Evolutionary conservation across 1,284 basidiomycete genomes (phyloP).

Genomic region (Neotropicomus parvogracilis): DNA sequence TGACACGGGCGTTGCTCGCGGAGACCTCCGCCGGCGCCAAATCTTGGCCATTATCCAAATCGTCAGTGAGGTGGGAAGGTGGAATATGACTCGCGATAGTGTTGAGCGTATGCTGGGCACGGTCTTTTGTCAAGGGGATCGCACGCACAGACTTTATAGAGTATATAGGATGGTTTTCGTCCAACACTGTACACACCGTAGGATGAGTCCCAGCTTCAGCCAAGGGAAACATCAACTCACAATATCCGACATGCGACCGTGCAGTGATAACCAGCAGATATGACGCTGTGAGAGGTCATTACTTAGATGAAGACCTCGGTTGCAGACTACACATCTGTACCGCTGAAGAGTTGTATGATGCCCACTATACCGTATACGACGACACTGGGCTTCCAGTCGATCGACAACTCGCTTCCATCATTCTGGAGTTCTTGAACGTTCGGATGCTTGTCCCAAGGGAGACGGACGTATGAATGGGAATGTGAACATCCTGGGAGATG

Average conservation of each 20-base stretch:
- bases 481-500: constrained; percentile 39
- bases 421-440: constrained; percentile 51
- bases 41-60: constrained; percentile 23
- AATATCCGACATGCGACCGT: constrained; percentile 54
- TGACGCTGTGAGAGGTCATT: constrained; percentile 47
- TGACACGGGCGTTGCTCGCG: constrained; percentile 39
- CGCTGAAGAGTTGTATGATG: constrained; percentile 62
- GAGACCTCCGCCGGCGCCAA: constrained; percentile 17
- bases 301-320: constrained; percentile 14
- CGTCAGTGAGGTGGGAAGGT: constrained; percentile 41
- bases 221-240: constrained; percentile 43
- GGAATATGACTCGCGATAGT: constrained; percentile 50
- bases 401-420: constrained; percentile 28
- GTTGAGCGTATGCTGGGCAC: constrained; percentile 50
- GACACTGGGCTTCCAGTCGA: constrained; percentile 53
- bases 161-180: constrained; percentile 57
- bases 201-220: constrained; percentile 5
- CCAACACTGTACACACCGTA: constrained; percentile 48
- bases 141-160: constrained; percentile 61
- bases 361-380: constrained; percentile 73
- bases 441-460: constrained; percentile 60
- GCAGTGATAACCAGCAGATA: constrained; percentile 68
- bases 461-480: constrained; percentile 45
- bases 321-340: constrained; percentile 35
- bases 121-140: constrained; percentile 61